A percentile compares a stretch with the other conserved stretches of the same genome.
phyloP scores from a whole-genome alignment of 805 yeast species.

The Saccharomycopsis malanga region DNA sequence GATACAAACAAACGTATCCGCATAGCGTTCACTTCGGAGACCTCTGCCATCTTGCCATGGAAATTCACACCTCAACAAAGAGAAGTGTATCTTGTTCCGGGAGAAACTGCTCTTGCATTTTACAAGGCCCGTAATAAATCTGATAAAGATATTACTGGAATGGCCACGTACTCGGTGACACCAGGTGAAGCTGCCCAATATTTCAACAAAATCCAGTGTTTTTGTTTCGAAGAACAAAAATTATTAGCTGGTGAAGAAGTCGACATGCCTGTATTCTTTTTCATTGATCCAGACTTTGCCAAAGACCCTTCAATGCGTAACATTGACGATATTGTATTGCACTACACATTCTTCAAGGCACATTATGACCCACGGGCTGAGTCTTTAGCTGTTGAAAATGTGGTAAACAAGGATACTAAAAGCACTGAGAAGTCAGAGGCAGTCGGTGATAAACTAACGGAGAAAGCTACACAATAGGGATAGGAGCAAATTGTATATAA shows the following conservation, averaged over 20 bases:
- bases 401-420: too few species aligned
- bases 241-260: constrained; percentile 94
- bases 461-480: too few species aligned
- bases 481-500: too few species aligned
- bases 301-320: constrained; percentile 89
- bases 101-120: constrained; percentile 95
- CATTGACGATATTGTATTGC: constrained; percentile 81
- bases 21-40: constrained; percentile 87
- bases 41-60: constrained; percentile 90
- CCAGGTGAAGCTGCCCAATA: constrained; percentile 97
- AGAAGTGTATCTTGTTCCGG: constrained; percentile 89
- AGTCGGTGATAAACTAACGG: too few species aligned
- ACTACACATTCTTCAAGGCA: constrained; percentile 81
- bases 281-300: constrained; percentile 92
- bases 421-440: too few species aligned
- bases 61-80: constrained; percentile 89
- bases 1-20: constrained; percentile 75
- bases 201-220: constrained; percentile 95
- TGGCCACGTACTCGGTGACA: constrained; percentile 96
- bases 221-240: constrained; percentile 95
- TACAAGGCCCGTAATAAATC: constrained; percentile 85
- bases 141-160: constrained; percentile 88
- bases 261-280: constrained; percentile 97
- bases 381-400: constrained; percentile 24
- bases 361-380: constrained; percentile 37